Evolutionary conservation across 495 filamentous ascomycete genomes (phyloP).

Genomic region (Xylaria palmicola): DNA sequence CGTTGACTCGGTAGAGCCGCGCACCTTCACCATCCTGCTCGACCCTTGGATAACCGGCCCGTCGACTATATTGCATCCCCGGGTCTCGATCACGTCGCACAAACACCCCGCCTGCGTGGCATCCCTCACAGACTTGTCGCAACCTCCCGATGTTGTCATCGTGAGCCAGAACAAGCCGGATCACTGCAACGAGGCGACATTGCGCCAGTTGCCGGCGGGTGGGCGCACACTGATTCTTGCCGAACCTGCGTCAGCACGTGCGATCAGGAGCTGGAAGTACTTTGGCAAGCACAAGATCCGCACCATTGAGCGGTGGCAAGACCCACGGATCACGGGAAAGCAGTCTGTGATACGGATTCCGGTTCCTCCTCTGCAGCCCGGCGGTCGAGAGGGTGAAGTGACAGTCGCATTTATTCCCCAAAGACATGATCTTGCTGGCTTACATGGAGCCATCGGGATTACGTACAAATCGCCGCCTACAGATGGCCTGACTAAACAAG

Average conservation of each 20-base stretch:
- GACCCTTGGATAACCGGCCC: conserved; percentile 71
- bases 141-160: conserved; percentile 61
- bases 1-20: conserved; percentile 31
- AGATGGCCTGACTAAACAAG: conserved; percentile 11
- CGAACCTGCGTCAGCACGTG: conserved; percentile 58
- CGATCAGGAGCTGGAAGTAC: conserved; percentile 63
- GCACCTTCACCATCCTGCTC: conserved; percentile 63
- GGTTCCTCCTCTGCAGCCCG: conserved; percentile 46
- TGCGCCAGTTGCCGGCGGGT: conserved; percentile 56
- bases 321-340: conserved; percentile 44
- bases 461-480: conserved; percentile 60
- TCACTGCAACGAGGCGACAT: conserved; percentile 67
- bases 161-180: conserved; percentile 70
- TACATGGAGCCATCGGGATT: conserved; percentile 68
- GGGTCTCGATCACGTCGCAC: conserved; percentile 59
- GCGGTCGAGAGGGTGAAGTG: conserved; percentile 57
- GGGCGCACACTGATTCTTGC: conserved; percentile 63
- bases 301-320: conserved; percentile 53
- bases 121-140: conserved; percentile 58
- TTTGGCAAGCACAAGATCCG: conserved; percentile 56
- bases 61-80: conserved; percentile 59
- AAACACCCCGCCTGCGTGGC: conserved; percentile 54
- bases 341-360: conserved; percentile 34
- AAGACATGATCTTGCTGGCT: conserved; percentile 56
- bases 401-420: conserved; percentile 64